phyloP scores from a whole-genome alignment of 2,329 filamentous ascomycete species.

The Cladorrhinum sp. region DNA sequence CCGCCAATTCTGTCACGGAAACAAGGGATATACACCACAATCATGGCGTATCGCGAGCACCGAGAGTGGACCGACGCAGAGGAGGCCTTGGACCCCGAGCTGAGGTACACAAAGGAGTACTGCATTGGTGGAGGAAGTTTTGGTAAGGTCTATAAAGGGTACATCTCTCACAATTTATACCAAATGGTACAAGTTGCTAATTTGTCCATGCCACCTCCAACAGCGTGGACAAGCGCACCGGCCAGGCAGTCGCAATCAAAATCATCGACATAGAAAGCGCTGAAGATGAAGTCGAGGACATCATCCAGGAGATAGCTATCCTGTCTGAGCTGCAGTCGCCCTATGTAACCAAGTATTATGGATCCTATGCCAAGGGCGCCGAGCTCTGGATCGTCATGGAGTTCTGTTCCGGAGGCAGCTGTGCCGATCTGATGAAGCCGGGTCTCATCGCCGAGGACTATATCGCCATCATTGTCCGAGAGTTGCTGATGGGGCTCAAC shows the following conservation, averaged over 20 bases:
- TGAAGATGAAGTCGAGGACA: constrained; percentile 98
- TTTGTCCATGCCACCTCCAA: background rate
- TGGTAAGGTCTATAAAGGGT: constrained; percentile 98
- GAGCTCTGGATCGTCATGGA: constrained; percentile 99
- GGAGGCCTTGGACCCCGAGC: constrained; percentile 75
- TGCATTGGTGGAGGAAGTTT: constrained; percentile 96
- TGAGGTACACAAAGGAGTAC: constrained; percentile 88
- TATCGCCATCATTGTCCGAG: constrained; percentile 90
- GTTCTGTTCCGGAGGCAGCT: constrained; percentile 95
- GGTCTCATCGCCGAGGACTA: constrained; percentile 90
- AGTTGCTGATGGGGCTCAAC: constrained; percentile 83
- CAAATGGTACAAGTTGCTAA: constrained; percentile 13
- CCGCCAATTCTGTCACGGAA: too few relatives aligned
- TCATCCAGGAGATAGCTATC: constrained; percentile 98
- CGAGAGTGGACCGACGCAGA: constrained; percentile 46
- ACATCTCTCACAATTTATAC: background rate
- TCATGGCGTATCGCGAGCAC: constrained; percentile 47
- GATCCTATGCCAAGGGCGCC: constrained; percentile 91
- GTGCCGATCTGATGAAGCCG: constrained; percentile 92
- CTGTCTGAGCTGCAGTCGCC: constrained; percentile 93
- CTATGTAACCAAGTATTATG: constrained; percentile 96
- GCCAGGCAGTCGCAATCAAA: constrained; percentile 95
- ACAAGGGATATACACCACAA: constrained; percentile 14
- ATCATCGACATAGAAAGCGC: constrained; percentile 98
- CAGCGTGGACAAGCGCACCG: constrained; percentile 88